These are phyloP conservation scores for Hanseniaspora occidentalis DNA, from an alignment of 805 yeast species.

Conservation along the genomic window DNA sequence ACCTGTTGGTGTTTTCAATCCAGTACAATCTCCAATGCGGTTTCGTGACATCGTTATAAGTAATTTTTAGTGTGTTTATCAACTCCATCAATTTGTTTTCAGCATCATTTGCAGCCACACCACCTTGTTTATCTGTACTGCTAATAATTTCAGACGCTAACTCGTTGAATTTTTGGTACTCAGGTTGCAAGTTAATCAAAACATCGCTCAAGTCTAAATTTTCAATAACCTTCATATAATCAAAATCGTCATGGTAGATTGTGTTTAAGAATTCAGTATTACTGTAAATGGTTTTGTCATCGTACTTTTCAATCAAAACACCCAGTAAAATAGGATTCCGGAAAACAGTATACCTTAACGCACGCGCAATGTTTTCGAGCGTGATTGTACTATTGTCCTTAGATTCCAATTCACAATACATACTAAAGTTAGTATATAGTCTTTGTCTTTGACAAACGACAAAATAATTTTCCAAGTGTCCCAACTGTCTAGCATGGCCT, in stretches of 20 bases:
- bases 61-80: conserved; percentile 10
- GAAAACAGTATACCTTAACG: conserved; percentile 12
- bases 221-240: conserved; percentile 13
- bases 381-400: conserved; percentile 6
- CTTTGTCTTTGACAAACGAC: conserved; percentile 16
- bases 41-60: conserved; percentile 9
- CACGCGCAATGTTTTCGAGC: conserved; percentile 6
- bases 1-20: conserved; percentile 3
- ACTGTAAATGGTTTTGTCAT: conserved; percentile 10
- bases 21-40: conserved; percentile 18
- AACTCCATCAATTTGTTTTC: conserved; percentile 8
- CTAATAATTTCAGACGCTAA: conserved; percentile 9
- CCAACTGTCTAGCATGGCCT: conserved; percentile 22
- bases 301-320: conserved; percentile 11
- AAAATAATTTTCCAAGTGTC: conserved; percentile 18
- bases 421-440: conserved; percentile 14
- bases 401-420: conserved; percentile 11
- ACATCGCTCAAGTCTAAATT: conserved; percentile 12
- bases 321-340: conserved; percentile 14
- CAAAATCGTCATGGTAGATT: conserved; percentile 13
- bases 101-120: too few species aligned
- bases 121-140: neutral
- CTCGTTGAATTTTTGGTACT: conserved; percentile 9
- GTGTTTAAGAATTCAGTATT: conserved; percentile 13
- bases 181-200: conserved; percentile 14